A percentile compares a stretch with the other conserved stretches of the same genome.
phyloP scores from a whole-genome alignment of 805 yeast species.

The Vanderwaltozyma verrucispora region DNA sequence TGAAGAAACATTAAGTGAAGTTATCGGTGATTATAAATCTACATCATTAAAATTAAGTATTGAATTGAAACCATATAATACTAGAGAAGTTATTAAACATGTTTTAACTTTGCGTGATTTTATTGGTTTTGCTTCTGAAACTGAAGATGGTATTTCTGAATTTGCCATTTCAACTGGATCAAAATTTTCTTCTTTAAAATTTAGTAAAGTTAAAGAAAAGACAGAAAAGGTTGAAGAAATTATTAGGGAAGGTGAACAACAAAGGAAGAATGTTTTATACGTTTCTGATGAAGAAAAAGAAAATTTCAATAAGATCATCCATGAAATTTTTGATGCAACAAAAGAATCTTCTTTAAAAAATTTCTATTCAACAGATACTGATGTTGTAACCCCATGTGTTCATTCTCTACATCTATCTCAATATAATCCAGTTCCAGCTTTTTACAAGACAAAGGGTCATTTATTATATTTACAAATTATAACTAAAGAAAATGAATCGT shows the following conservation, averaged over 20 bases:
- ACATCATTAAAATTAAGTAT: conserved; percentile 11
- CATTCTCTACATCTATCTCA: conserved; percentile 60
- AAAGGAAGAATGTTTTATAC: conserved; percentile 15
- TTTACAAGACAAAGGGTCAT: conserved; percentile 61
- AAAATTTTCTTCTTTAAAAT: conserved; percentile 20
- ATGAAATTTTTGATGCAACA: conserved; percentile 16
- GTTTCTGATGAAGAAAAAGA: conserved; percentile 25
- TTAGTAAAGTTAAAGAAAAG: conserved; percentile 14
- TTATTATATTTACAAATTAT: conserved; percentile 62
- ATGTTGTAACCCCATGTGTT: conserved; percentile 30
- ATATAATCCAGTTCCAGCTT: conserved; percentile 79
- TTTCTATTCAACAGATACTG: conserved; percentile 12
- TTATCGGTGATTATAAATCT: conserved; percentile 5
- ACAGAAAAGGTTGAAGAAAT: conserved; percentile 5
- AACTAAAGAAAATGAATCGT: conserved; percentile 73
- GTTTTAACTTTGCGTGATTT: conserved; percentile 24
- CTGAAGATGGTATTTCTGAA: conserved; percentile 24
- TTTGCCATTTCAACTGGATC: conserved; percentile 26
- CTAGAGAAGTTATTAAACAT: conserved; percentile 25
- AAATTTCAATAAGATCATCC: conserved; percentile 14
- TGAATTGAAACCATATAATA: conserved; percentile 20
- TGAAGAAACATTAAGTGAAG: conserved; percentile 12
- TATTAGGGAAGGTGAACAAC: conserved; percentile 7
- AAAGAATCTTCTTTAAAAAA: conserved; percentile 10
- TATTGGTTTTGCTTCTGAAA: conserved; percentile 26